Evolutionary conservation across 768 basidiomycete genomes (phyloP).

Genomic region (Pseudohyphozyma bogoriensis): DNA sequence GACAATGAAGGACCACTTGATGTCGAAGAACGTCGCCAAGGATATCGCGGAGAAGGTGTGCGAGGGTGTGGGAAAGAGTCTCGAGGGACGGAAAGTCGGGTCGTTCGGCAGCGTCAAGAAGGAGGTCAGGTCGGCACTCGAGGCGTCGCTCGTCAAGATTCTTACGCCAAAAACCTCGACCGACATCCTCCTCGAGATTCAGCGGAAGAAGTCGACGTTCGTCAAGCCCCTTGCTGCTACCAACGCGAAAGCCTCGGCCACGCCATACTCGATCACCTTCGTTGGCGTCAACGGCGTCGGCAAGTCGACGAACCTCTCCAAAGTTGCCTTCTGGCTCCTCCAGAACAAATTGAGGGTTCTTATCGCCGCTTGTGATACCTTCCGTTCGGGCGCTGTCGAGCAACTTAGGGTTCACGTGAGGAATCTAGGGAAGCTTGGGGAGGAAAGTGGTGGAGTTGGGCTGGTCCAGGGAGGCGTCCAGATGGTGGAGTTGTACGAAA

Average conservation of each 20-base stretch:
- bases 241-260: constrained; percentile 41
- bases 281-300: constrained; percentile 99
- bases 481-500: constrained; percentile 84
- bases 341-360: constrained; percentile 87
- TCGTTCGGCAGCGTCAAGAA: constrained; percentile 54
- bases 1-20: constrained; percentile 93
- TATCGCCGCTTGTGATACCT: constrained; percentile 98
- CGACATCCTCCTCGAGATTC: constrained; percentile 86
- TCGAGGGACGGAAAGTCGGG: constrained; percentile 65
- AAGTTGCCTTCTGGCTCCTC: constrained; percentile 98
- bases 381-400: constrained; percentile 91
- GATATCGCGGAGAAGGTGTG: constrained; percentile 92
- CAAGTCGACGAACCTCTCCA: constrained; percentile 93
- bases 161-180: constrained; percentile 94
- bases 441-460: constrained; percentile 42
- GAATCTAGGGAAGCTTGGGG: constrained; percentile 74
- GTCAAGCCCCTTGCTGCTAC: constrained; percentile 51
- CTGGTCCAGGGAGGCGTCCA: constrained; percentile 46
- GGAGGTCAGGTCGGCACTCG: constrained; percentile 72
- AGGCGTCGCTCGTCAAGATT: constrained; percentile 78
- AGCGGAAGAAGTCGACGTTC: constrained; percentile 55
- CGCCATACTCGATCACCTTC: constrained; percentile 88
- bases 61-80: constrained; percentile 78
- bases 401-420: constrained; percentile 93
- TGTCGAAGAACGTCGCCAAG: constrained; percentile 97